Evolutionary conservation across 495 filamentous ascomycete genomes (phyloP).

Genomic region (Trichoderma gamsii): DNA sequence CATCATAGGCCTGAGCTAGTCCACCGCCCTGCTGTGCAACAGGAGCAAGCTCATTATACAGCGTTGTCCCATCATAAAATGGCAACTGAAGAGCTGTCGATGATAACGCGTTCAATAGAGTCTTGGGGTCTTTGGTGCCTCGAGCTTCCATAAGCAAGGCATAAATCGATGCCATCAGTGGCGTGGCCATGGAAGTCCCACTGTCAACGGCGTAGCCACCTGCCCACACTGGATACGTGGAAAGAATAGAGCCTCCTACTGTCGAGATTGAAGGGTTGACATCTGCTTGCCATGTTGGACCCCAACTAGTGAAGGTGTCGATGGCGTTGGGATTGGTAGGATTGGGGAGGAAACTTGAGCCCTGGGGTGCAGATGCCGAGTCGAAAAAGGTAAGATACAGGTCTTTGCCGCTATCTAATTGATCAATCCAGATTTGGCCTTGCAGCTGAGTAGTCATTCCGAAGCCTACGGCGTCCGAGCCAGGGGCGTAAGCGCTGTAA

Average conservation of each 20-base stretch:
- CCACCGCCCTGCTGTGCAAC: conserved; percentile 42
- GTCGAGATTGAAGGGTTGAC: conserved; percentile 33
- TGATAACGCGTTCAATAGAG: conserved; percentile 24
- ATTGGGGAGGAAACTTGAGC: conserved; percentile 19
- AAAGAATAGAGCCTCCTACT: conserved; percentile 38
- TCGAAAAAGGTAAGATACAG: background rate
- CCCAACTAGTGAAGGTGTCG: conserved; percentile 35
- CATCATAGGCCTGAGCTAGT: conserved; percentile 35
- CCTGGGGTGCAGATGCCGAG: background rate
- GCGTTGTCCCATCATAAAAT: conserved; percentile 33
- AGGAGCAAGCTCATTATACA: conserved; percentile 24
- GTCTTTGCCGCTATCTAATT: conserved; percentile 12
- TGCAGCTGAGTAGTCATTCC: background rate
- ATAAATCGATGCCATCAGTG: conserved; percentile 34
- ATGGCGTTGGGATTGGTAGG: conserved; percentile 21
- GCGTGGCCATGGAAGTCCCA: conserved; percentile 46
- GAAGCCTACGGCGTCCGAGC: background rate
- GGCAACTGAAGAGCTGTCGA: conserved; percentile 30
- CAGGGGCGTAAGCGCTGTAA: background rate
- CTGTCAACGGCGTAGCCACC: conserved; percentile 32
- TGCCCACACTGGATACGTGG: conserved; percentile 28
- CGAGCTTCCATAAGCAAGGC: conserved; percentile 16
- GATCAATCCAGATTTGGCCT: background rate
- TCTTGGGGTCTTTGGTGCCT: conserved; percentile 6
- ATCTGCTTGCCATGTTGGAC: conserved; percentile 30